These are phyloP conservation scores for Trypanosoma boissoni DNA, from an alignment of 208 protist species.

Conservation along the genomic window DNA sequence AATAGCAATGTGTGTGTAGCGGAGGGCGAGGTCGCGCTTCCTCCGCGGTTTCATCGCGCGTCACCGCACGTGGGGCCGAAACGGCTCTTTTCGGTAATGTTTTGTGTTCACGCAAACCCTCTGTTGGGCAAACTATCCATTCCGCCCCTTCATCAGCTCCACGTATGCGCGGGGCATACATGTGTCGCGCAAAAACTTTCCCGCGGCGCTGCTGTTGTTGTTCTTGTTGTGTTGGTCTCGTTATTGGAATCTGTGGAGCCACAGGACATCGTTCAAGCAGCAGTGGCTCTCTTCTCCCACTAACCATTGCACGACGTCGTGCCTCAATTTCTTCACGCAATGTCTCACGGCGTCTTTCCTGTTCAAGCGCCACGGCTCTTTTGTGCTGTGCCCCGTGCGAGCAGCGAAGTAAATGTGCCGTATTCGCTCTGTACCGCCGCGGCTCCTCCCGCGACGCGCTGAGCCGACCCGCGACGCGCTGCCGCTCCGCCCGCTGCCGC, in stretches of 20 bases:
- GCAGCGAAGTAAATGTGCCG: conserved; percentile 63
- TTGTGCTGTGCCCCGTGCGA: conserved; percentile 45
- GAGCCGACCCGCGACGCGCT: conserved; percentile 18
- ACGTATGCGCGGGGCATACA: too few species aligned
- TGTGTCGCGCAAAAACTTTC: too few species aligned
- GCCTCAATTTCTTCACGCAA: conserved; percentile 66
- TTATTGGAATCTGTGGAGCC: not conserved
- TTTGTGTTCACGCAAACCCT: too few species aligned
- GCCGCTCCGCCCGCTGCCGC: conserved; percentile 33
- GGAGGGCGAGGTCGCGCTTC: too few species aligned
- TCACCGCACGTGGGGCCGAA: too few species aligned
- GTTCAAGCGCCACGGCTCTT: conserved; percentile 45
- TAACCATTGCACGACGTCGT: conserved; percentile 40
- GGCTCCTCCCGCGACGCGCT: conserved; percentile 2
- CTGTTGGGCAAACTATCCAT: too few species aligned
- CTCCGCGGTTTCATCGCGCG: too few species aligned
- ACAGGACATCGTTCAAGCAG: not conserved
- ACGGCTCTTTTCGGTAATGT: too few species aligned
- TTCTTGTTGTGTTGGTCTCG: not conserved
- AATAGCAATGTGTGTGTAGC: too few species aligned
- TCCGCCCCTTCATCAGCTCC: too few species aligned
- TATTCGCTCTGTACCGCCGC: conserved; percentile 43
- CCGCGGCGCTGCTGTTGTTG: conserved; percentile 6
- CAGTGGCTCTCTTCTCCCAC: too few species aligned
- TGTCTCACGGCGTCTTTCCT: conserved; percentile 44